Evolutionary conservation across 768 basidiomycete species (phyloP).

Genomic region (Coprinopsis sp.): DNA sequence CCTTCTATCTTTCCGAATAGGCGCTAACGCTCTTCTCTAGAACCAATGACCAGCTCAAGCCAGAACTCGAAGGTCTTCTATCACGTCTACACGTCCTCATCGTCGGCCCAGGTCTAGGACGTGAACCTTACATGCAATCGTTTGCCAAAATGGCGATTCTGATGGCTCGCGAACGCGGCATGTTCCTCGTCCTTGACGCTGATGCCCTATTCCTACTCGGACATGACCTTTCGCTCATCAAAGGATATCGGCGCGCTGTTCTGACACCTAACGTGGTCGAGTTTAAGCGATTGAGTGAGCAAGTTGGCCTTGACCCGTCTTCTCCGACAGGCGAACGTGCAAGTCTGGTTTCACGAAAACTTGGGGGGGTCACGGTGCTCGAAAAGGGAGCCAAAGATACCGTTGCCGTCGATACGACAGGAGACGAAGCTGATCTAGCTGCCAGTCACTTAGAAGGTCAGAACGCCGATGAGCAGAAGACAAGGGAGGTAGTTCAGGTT

Average conservation of each 20-base stretch:
- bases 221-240: conserved; percentile 65
- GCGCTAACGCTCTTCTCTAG: conserved; percentile 27
- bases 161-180: conserved; percentile 66
- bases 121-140: conserved; percentile 84
- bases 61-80: conserved; percentile 62
- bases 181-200: conserved; percentile 93
- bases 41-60: conserved; percentile 40
- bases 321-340: conserved; percentile 56
- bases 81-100: conserved; percentile 88
- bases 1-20: background rate
- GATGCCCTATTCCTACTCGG: conserved; percentile 86
- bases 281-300: conserved; percentile 79
- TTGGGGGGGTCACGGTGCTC: conserved; percentile 87
- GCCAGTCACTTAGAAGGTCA: conserved; percentile 39
- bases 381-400: conserved; percentile 85
- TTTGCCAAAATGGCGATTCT: conserved; percentile 73
- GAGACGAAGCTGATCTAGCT: conserved; percentile 41
- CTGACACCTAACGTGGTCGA: conserved; percentile 95
- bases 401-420: conserved; percentile 72
- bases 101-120: conserved; percentile 91
- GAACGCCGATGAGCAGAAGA: conserved; percentile 47
- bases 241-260: conserved; percentile 83
- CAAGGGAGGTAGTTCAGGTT: conserved; percentile 58
- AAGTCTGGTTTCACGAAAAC: conserved; percentile 58
- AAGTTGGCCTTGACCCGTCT: conserved; percentile 56